phyloP scores from a whole-genome alignment of 345 rosid genomes.

The Lepidium sativum region DNA sequence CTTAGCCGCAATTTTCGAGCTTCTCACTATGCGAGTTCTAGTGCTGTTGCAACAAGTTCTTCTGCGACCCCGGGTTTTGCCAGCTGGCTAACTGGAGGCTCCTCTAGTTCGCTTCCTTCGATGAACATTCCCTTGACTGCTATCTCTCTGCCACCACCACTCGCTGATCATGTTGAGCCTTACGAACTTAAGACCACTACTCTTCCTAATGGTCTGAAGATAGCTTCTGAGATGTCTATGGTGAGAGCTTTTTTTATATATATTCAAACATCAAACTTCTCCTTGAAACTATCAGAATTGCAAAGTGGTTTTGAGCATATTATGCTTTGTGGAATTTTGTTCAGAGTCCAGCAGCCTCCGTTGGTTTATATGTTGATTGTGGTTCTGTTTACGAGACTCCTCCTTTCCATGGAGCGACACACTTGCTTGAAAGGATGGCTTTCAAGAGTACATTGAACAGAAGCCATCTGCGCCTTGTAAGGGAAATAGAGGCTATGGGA shows the following conservation, averaged over 20 bases:
- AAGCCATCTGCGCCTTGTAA: conserved; percentile 65
- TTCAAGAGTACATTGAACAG: conserved; percentile 77
- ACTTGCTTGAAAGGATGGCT: conserved; percentile 84
- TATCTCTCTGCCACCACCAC: conserved; percentile 54
- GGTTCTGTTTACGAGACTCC: conserved; percentile 78
- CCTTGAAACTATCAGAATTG: background rate
- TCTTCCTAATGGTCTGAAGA: conserved; percentile 54
- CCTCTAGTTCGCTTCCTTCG: conserved; percentile 39
- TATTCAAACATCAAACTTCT: background rate
- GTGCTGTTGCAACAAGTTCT: conserved; percentile 43
- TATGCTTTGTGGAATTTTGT: conserved; percentile 14
- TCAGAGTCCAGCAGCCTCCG: conserved; percentile 73
- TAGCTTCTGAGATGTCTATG: conserved; percentile 48
- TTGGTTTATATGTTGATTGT: conserved; percentile 66
- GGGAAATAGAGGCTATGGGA: conserved; percentile 90
- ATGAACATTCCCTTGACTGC: conserved; percentile 52
- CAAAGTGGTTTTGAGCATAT: conserved; percentile 15
- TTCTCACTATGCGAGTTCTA: conserved; percentile 44
- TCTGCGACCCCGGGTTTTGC: conserved; percentile 44
- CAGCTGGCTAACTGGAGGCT: conserved; percentile 58
- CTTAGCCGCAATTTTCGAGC: conserved; percentile 11
- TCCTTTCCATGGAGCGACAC: conserved; percentile 56
- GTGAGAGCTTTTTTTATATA: conserved; percentile 19
- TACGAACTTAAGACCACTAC: conserved; percentile 46
- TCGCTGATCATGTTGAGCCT: conserved; percentile 64